phyloP scores from a whole-genome alignment of 805 yeast genomes.

The Sugiyamaella americana region DNA sequence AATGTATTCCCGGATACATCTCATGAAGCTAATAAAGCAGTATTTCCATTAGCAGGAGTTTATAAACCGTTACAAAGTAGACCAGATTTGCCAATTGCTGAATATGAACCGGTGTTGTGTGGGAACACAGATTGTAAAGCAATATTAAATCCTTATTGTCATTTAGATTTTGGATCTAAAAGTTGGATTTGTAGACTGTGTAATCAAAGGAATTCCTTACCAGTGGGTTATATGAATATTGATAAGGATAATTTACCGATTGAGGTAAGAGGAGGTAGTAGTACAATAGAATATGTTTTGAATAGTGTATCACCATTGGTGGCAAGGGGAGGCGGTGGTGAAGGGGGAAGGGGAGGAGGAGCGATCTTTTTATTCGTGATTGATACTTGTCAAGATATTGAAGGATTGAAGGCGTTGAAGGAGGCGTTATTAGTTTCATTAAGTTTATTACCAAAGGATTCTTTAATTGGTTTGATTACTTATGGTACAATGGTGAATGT shows the following conservation, averaged over 20 bases:
- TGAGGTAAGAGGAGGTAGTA: conserved; percentile 59
- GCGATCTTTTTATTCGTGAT: conserved; percentile 69
- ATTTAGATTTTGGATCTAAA: conserved; percentile 65
- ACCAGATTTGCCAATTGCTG: conserved; percentile 62
- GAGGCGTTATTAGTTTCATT: conserved; percentile 73
- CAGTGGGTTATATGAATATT: conserved; percentile 73
- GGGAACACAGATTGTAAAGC: conserved; percentile 62
- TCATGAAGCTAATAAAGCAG: conserved; percentile 73
- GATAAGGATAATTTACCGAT: conserved; percentile 72
- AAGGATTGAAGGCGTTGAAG: conserved; percentile 74
- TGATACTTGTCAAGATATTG: conserved; percentile 84
- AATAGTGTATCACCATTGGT: conserved; percentile 36
- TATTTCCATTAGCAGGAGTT: conserved; percentile 81
- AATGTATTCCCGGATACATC: conserved; percentile 78
- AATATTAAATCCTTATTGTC: conserved; percentile 68
- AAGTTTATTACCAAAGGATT: conserved; percentile 79
- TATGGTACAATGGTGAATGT: conserved; percentile 85
- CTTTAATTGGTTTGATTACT: conserved; percentile 82
- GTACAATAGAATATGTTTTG: conserved; percentile 81
- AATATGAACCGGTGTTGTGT: conserved; percentile 74
- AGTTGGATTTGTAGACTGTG: conserved; percentile 86
- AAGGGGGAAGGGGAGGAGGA: no score
- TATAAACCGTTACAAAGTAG: conserved; percentile 78
- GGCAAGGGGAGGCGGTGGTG: background rate
- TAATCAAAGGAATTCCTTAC: conserved; percentile 67